Base-by-base conservation (phyloP, 768 basidiomycete genomes). In the Ramaria rubella region DNA sequence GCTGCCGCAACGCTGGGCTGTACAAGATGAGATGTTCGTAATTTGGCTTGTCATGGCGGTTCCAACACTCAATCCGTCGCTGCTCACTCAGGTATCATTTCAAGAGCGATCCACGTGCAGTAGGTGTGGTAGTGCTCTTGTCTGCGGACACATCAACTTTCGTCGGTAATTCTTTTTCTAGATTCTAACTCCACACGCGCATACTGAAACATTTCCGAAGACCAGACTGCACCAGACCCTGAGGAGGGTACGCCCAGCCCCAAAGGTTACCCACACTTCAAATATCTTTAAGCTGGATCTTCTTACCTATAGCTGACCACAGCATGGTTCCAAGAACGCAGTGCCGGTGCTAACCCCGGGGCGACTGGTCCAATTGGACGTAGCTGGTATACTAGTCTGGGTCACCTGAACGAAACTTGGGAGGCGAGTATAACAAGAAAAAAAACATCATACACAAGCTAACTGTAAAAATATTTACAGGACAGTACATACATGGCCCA, bases 251-350 rank as follows among this genome's bases (percentile, higher is more conserved):
- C 66, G 29, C 89, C 90, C 5, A 90, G 90, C 70, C 91, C 91
- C 2, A 80, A 83, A 61, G 87, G 88, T 83, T 67, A 61, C 74
- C 61, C 42, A 19, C 17, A 15, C n/a, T n/a, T n/a, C 5, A 15
- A 15, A 15, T 12, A n/a, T 50, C 3, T 31, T 36, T 26, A 17
- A 0, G 21, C 53, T 42, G 6, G 29, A 30, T n/a, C 27, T 46
- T 9, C 23, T 23, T 46, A 59, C 42, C 55, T 31, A 38, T 14
- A n/a, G 31, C 17, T 24, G 36, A 9, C 40, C 34, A 15, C 60
- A 90, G 90, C 92, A 21, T 94, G 90, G 90, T 92, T 79, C 67
- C 90, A 91, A 68, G 83, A 86, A 60, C 78, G 75, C 2, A 87
- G 87, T 17, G 81, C 84, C 27, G 88, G 88, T 0, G 79, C 81